Evolutionary conservation across 139 green algal species (phyloP), one percentile per base, ranked within the genome.

Genomic region (Marvania coccoides): DNA sequence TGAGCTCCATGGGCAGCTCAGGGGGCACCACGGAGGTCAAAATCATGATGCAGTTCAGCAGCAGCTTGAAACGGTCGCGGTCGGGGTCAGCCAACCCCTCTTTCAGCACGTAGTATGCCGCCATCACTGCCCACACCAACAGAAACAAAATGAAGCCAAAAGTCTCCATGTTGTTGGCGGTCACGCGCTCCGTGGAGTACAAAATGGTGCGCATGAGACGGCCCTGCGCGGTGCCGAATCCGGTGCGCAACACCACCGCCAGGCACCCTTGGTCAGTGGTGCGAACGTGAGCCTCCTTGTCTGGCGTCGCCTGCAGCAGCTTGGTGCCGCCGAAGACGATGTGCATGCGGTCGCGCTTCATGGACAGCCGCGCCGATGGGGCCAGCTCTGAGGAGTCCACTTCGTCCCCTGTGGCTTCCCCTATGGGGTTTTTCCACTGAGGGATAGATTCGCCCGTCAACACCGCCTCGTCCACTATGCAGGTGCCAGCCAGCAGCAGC

Each of bases 1-100:
- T 92, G 34, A 98, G 85, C 83, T 98, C 93, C 93, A 98, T 98
- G 35, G 93, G 94, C 81, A 99, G 83, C 83, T 99, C 94, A 3
- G 87, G 94, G 3, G 93, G 92, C 61, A 98, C 90, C 56, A 98
- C 91, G 9, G 77, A 90, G 6, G 93, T 98, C 57, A 98, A 80
- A 72, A 98, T 98, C 85, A 99, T 96, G 62, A 90, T 80, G 80
- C 93, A 98, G 78, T 97, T 97, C 29, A 99, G 82, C 6, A 95
- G 65, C 13, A 99, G 89, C 90, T 98, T 98, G 85, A 96, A 97
- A 59, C 88, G 78, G 71, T 82, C 84, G 57, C 92, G 82, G 15
- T 82, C 78, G n/a, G 87, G 85, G 61, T 98, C 88, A 79, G 76
- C 69, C 45, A 95, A 69, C 4, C 86, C 89, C 45, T 91, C 71